Evolutionary conservation across 148 eudicot species (phyloP), one percentile per base, ranked within the genome.

Genomic region (Tetragonia tetragonoides): DNA sequence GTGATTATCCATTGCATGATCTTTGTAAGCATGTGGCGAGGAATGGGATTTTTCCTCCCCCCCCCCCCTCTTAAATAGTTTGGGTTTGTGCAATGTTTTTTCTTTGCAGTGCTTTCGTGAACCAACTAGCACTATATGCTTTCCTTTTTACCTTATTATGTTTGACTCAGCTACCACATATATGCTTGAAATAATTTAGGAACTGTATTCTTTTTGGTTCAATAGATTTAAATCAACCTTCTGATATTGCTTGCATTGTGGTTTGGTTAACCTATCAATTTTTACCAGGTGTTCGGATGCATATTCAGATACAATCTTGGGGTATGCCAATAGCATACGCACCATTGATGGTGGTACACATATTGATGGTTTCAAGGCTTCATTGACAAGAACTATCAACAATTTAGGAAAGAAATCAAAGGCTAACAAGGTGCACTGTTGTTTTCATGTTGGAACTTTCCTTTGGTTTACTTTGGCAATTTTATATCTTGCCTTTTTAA

Each of bases 281-380:
- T 75, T 44, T 73, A 63, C n/a, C 77, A 95, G 99, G 99, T 91
- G 95, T 79, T 80, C 94, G 11, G 97, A 95, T 93, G 97, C 99
- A 37, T 95, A 95, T 83, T 87, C 97, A 14, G 99, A 95, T 77
- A 93, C 94, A 39, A 81, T 93, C 59, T 83, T 95, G 87, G 99
- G 99, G 54, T 95, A 95, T 88, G 97, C 94, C 74, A 95, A 95
- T 80, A 93, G 99, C 88, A 95, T 95, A 79, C 92, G 99, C n/a
- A 95, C 99, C 14, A 73, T 91, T 75, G 99, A 95, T 83, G 99
- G 99, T 41, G 99, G 99, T 79, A 91, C 99, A 49, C 99, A 95
- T 86, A 91, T 95, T 67, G 99, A 95, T 79, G 99, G 97, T 59
- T 76, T 95, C 68, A 95, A 95, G 88, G 89, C 91, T 57, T 89